These are phyloP conservation scores for Chlamydomonas incerta DNA, from an alignment of 139 green algal genomes.

Conservation along the genomic window DNA sequence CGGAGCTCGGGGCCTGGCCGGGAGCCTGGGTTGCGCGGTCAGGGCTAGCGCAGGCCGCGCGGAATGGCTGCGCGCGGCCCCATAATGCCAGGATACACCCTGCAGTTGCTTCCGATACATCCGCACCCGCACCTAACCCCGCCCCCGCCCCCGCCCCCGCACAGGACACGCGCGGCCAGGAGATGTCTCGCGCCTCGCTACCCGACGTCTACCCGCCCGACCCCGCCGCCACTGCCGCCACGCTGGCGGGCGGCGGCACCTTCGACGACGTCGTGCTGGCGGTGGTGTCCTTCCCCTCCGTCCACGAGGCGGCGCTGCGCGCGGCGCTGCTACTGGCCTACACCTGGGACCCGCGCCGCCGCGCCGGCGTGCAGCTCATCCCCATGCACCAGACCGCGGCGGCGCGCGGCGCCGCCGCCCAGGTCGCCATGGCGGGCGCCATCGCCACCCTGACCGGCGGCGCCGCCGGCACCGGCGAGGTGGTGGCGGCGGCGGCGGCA, in stretches of 20 bases:
- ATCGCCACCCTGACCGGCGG: background rate
- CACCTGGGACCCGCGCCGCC: slow-evolving; percentile 45
- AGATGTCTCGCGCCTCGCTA: slow-evolving; percentile 11
- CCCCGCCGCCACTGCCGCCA: slow-evolving; percentile 4
- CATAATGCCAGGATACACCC: no score
- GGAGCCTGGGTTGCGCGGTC: no score
- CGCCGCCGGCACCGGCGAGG: background rate
- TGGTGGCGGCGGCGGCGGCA: no score
- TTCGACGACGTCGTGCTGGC: slow-evolving; percentile 12
- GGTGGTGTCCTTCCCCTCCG: slow-evolving; percentile 35
- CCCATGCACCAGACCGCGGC: slow-evolving; percentile 19
- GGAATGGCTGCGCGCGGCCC: no score
- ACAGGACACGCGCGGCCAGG: slow-evolving; percentile 5
- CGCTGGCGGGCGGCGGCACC: background rate
- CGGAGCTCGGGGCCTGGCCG: no score
- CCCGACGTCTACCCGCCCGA: background rate
- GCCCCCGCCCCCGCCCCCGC: background rate
- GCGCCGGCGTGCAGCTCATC: background rate
- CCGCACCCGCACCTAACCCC: no score
- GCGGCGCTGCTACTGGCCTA: slow-evolving; percentile 45
- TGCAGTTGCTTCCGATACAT: no score
- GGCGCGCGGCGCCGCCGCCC: background rate
- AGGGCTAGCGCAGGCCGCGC: no score
- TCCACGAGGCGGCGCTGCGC: slow-evolving; percentile 41
- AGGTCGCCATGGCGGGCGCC: background rate